These are phyloP conservation scores for Conidiobolus coronatus DNA, from an alignment of 371 early-diverging fungal genomes.

Conservation along the genomic window DNA sequence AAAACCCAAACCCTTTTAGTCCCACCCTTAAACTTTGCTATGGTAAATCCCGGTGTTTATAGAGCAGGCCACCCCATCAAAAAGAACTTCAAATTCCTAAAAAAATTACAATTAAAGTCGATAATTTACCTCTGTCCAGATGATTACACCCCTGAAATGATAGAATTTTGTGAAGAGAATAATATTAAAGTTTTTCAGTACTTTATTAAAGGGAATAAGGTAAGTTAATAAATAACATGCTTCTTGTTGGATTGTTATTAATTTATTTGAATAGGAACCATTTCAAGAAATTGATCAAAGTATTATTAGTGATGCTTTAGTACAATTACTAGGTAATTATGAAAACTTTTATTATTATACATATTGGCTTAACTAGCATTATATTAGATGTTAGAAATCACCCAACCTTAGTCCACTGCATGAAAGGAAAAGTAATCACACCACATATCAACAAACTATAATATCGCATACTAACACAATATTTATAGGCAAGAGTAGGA, in stretches of 20 bases:
- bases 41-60: conserved; percentile 67
- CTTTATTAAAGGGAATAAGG: conserved; percentile 69
- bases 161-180: conserved; percentile 43
- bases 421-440: conserved; percentile 64
- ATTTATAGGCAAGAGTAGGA: conserved; percentile 57
- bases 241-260: neutral
- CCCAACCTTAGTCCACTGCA: conserved; percentile 75
- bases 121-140: conserved; percentile 66
- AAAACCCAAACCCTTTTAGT: conserved; percentile 21
- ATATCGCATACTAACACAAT: neutral
- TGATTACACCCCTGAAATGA: conserved; percentile 56
- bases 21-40: conserved; percentile 75
- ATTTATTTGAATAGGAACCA: conserved; percentile 42
- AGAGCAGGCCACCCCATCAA: conserved; percentile 68
- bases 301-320: conserved; percentile 52
- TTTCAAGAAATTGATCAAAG: conserved; percentile 67
- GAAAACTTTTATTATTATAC: neutral
- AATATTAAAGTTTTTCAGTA: conserved; percentile 53
- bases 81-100: conserved; percentile 53
- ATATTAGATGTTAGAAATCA: conserved; percentile 39
- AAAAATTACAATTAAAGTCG: conserved; percentile 44
- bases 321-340: conserved; percentile 32
- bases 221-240: conserved; percentile 4
- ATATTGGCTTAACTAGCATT: neutral
- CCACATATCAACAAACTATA: neutral